Evolutionary conservation across 2,329 filamentous ascomycete genomes (phyloP), one percentile per base, ranked within the genome.

Genomic region (Pseudophaeomoniella oleicola): DNA sequence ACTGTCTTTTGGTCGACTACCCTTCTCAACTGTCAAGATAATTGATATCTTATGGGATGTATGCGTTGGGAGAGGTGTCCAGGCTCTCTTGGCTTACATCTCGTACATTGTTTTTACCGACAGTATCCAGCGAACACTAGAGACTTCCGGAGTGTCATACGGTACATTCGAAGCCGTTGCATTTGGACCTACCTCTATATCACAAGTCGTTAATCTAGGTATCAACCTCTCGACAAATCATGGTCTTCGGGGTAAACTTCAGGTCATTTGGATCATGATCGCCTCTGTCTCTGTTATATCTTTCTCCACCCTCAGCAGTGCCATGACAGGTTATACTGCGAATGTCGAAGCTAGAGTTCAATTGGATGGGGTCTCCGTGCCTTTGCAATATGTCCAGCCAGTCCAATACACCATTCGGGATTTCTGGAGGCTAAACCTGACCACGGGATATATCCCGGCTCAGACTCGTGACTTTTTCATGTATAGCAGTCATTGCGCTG

Each of bases 241-340:
- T 16, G 39, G 29, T 10, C 16, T 14, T 10, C 15, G 41, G 43
- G 16, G 48, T 51, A 41, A 27, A 36, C n/a, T 36, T 5, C 14
- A 14, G 3, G 53, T 58, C n/a, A 39, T 53, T 11, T 59, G 54
- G 45, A 48, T 56, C 16, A 42, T 56, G 1, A 14, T 57, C 12
- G 47, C 53, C 3, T 51, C 43, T 2, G 29, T 42, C 3, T 58
- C 54, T 27, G 46, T 57, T 11, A 35, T 58, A 1, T 39, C 39
- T 11, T 46, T 58, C 14, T 55, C 54, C 1, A 52, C 54, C 14
- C 43, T 55, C 3, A 34, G 57, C 1, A 52, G 48, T 3, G 57
- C 57, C 10, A 57, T 59, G 52, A 56, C 53, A 1, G 57, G 57
- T 6, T 60, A 58, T 36, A 50, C 54, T n/a, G 43, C 50, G 0